A percentile compares a stretch with the other conserved stretches of the same genome.
Evolutionary conservation across 352 stramenopile species (phyloP).

Genomic region (Elongisporangium undulatum): DNA sequence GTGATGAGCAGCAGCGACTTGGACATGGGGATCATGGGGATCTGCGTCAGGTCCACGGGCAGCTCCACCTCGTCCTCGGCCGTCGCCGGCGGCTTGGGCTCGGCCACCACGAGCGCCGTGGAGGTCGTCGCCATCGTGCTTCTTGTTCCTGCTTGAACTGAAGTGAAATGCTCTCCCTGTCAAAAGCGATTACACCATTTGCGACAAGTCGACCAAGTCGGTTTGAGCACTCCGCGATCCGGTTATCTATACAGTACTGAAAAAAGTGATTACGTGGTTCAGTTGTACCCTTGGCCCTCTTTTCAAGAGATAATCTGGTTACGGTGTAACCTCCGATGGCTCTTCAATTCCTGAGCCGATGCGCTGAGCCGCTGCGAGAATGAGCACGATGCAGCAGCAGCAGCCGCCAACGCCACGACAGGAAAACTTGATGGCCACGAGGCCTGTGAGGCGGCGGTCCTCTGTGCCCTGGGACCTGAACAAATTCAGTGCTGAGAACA

Average conservation of each 20-base stretch:
- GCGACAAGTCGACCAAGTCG: neutral
- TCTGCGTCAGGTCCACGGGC: conserved; percentile 71
- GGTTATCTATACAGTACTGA: no score
- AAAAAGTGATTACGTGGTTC: no score
- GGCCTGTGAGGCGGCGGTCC: neutral
- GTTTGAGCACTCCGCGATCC: no score
- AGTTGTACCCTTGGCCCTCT: no score
- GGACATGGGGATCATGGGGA: conserved; percentile 62
- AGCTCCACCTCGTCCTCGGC: conserved; percentile 63
- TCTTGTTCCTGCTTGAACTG: neutral
- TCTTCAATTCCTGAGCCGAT: neutral
- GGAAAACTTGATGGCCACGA: neutral
- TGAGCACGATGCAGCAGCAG: neutral
- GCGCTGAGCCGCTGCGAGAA: neutral
- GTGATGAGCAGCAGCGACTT: conserved; percentile 84
- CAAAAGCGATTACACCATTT: neutral
- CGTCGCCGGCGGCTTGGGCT: conserved; percentile 9
- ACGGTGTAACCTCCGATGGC: neutral
- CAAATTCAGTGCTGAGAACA: neutral
- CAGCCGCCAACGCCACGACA: neutral
- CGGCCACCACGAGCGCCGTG: conserved; percentile 51
- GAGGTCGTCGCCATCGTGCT: conserved; percentile 26
- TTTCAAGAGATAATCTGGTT: neutral
- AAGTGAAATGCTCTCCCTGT: neutral
- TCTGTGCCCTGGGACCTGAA: neutral